phyloP scores from a whole-genome alignment of 1,284 basidiomycete genomes.

The Earliella scabrosa region DNA sequence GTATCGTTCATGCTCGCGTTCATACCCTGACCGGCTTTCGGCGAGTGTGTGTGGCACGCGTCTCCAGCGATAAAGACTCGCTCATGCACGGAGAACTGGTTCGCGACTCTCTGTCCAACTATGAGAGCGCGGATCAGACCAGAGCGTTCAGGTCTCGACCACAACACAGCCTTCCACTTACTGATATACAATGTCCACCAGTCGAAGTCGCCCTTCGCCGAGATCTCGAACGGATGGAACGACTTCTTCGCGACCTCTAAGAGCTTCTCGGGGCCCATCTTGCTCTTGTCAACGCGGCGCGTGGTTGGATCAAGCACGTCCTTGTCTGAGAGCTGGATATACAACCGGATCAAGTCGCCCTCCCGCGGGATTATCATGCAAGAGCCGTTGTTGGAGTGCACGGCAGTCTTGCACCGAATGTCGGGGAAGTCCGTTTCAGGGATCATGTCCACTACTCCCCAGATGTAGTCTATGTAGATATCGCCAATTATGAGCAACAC shows the following conservation, averaged over 20 bases:
- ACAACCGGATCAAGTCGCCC: conserved; percentile 72
- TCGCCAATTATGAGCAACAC: background rate
- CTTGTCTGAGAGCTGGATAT: conserved; percentile 70
- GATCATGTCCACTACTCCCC: conserved; percentile 78
- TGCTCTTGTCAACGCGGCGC: conserved; percentile 65
- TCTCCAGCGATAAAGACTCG: conserved; percentile 84
- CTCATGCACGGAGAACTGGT: conserved; percentile 65
- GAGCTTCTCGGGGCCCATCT: conserved; percentile 63
- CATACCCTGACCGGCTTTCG: conserved; percentile 72
- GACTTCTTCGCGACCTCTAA: conserved; percentile 70
- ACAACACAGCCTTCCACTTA: conserved; percentile 16
- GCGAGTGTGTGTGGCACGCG: conserved; percentile 86
- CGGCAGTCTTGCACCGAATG: conserved; percentile 69
- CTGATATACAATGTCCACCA: conserved; percentile 85
- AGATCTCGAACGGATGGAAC: conserved; percentile 70
- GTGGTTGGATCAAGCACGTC: conserved; percentile 48
- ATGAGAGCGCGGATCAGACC: background rate
- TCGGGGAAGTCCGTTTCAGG: conserved; percentile 83
- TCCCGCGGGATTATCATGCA: conserved; percentile 81
- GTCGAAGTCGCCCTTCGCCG: conserved; percentile 59
- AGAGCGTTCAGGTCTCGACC: too few species aligned
- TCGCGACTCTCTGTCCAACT: conserved; percentile 81
- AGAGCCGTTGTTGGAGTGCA: conserved; percentile 59
- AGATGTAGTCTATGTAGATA: conserved; percentile 58
- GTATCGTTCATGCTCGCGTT: conserved; percentile 84